Percentiles rank a stretch among this genome's conserved stretches.
phyloP scores from a whole-genome alignment of 371 early-diverging fungal genomes.

The Zychaea mexicana region DNA sequence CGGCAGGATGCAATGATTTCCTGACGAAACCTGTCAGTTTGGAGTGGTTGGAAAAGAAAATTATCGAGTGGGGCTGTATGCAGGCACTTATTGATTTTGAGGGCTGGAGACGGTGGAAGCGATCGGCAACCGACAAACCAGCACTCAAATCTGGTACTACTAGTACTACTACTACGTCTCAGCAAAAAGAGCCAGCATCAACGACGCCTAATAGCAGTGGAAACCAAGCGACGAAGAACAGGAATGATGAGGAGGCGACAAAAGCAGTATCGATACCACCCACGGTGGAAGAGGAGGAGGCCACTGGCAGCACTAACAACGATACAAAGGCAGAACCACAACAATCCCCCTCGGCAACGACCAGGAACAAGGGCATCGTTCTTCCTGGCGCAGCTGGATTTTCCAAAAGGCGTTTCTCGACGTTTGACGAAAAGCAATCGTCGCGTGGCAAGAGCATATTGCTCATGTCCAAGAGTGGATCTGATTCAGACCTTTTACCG shows the following conservation, averaged over 20 bases:
- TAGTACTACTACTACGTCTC: background rate
- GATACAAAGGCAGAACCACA: background rate
- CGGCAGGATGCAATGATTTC: constrained; percentile 91
- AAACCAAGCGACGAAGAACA: no score
- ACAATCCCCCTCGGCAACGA: background rate
- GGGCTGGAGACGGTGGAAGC: constrained; percentile 78
- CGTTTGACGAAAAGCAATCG: constrained; percentile 11
- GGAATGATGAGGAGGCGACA: background rate
- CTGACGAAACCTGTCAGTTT: constrained; percentile 85
- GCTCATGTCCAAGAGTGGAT: constrained; percentile 15
- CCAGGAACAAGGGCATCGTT: constrained; percentile 19
- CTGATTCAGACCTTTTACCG: constrained; percentile 12
- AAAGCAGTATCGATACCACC: background rate
- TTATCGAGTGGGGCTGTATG: constrained; percentile 93
- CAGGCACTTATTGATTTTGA: constrained; percentile 89
- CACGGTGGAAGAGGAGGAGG: background rate
- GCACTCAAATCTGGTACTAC: background rate
- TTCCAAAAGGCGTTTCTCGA: constrained; percentile 23
- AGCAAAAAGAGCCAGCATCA: constrained; percentile 7
- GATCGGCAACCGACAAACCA: constrained; percentile 20
- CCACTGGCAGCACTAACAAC: background rate
- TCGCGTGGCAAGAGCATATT: background rate
- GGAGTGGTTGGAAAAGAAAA: constrained; percentile 84
- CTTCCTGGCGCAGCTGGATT: constrained; percentile 27
- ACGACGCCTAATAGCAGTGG: background rate